Base-by-base conservation (phyloP, 129 eudicot species). In the Saussurea involucrata region DNA sequence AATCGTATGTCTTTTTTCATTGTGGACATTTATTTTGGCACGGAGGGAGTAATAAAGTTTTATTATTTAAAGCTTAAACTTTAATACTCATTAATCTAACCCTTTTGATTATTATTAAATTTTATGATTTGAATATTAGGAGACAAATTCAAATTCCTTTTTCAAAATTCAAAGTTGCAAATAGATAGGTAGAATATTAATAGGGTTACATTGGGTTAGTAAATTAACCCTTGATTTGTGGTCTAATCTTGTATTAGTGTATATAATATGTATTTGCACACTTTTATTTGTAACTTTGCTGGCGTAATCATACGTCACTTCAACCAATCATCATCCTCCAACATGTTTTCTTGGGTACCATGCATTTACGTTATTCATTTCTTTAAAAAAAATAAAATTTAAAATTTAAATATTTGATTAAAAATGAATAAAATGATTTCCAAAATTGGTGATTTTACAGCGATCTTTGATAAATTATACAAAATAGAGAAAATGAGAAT, bases 141-240 rank as follows among this genome's bases (percentile, higher is more conserved):
- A 29, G 55, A 73, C 68, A 73, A 28, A 73, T 73, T 57, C 68
- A 73, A 73, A 73, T 73, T 73, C 77, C 68, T 13, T 55, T 76
- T 83, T 77, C 87, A 74, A 80, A 86, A 76, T 83, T 82, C 90
- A 79, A 86, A 86, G 78, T 83, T 86, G 6, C 21, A 58, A 31
- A 12, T 73, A 18, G 28, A 18, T 22, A 1, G 4, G 20, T 57
- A 58, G 53, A 78, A 65, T 76, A 74, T 64, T 69, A 11, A 68
- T 68, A 68, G 76, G 69, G 46, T 60, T 58, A 79, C 88, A 76
- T 63, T 9, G 78, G 33, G 42, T 68, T 21, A 67, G 2, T 49
- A 69, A 79, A 65, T 31, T 34, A 44, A 58, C 28, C 84, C 85
- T 76, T 60, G 71, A 61, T 36, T 66, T 68, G 66, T 53, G 83